phyloP scores from a whole-genome alignment of 2,329 filamentous ascomycete genomes.

The Xylaria sp. region DNA sequence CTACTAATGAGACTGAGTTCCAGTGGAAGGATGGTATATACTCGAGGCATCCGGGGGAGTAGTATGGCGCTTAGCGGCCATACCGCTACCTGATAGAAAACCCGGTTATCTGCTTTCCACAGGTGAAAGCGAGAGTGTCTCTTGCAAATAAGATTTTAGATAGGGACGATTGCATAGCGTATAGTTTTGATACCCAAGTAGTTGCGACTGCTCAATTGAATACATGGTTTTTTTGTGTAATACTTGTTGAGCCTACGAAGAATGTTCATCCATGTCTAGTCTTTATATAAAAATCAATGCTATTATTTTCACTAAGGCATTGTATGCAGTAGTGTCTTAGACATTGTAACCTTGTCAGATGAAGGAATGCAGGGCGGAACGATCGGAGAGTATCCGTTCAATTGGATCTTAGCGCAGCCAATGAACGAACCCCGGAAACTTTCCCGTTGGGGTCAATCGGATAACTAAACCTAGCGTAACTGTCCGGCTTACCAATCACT shows the following conservation, averaged over 20 bases:
- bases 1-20: background rate
- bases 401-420: conserved; percentile 19
- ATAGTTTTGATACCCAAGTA: conserved; percentile 39
- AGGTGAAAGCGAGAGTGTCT: conserved; percentile 2
- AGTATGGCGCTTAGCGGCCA: background rate
- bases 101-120: background rate
- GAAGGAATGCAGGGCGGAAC: conserved; percentile 10
- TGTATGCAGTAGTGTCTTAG: no score
- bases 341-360: conserved; percentile 3
- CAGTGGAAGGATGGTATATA: background rate
- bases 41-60: background rate
- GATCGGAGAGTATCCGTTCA: conserved; percentile 28
- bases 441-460: background rate
- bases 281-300: background rate
- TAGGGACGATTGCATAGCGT: conserved; percentile 29
- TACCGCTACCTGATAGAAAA: background rate
- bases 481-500: conserved; percentile 26
- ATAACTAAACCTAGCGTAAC: background rate
- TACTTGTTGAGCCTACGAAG: background rate
- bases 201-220: conserved; percentile 25
- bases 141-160: conserved; percentile 12
- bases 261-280: background rate
- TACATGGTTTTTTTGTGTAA: background rate
- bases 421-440: background rate
- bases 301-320: no score